Percentiles rank a stretch among this genome's conserved stretches.
These are phyloP conservation scores for Areca catechu DNA, from an alignment of 176 grass and related monocot species.

Conservation along the genomic window DNA sequence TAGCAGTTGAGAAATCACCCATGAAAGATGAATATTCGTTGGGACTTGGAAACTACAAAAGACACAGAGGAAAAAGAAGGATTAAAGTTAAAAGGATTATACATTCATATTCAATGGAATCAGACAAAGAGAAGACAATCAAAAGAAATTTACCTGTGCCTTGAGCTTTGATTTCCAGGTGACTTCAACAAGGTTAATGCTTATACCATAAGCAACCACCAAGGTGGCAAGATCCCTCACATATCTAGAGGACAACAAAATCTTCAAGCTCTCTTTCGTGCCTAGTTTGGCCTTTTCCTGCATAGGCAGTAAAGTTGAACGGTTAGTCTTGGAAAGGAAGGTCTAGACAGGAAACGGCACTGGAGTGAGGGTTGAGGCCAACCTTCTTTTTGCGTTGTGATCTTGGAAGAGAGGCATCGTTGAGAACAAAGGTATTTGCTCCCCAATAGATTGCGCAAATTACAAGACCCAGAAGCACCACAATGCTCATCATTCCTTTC, in stretches of 20 bases:
- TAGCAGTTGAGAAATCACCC: slow-evolving; percentile 98
- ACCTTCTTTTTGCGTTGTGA: slow-evolving; percentile 81
- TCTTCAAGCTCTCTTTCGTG: slow-evolving; percentile 88
- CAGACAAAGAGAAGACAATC: neutral
- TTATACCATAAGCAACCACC: slow-evolving; percentile 98
- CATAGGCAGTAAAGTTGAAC: slow-evolving; percentile 18
- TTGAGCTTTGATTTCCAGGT: slow-evolving; percentile 99
- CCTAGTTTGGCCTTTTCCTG: slow-evolving; percentile 93
- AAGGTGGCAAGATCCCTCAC: slow-evolving; percentile 99
- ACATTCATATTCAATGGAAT: too few species aligned
- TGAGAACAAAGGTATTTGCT: slow-evolving; percentile 71
- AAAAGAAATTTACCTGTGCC: slow-evolving; percentile 52
- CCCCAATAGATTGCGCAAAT: slow-evolving; percentile 76
- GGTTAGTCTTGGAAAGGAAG: slow-evolving; percentile 7
- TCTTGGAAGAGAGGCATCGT: slow-evolving; percentile 46
- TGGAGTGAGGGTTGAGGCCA: slow-evolving; percentile 4
- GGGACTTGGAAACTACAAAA: slow-evolving; percentile 79
- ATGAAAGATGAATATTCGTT: slow-evolving; percentile 99
- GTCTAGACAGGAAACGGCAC: neutral
- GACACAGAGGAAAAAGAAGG: neutral
- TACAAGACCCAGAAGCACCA: slow-evolving; percentile 66
- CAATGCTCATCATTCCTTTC: slow-evolving; percentile 99
- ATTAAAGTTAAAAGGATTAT: neutral
- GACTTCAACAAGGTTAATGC: slow-evolving; percentile 96
- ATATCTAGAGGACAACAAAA: slow-evolving; percentile 81